Base-by-base conservation (phyloP, 805 yeast species). In the Saccharomycopsis sp. region DNA sequence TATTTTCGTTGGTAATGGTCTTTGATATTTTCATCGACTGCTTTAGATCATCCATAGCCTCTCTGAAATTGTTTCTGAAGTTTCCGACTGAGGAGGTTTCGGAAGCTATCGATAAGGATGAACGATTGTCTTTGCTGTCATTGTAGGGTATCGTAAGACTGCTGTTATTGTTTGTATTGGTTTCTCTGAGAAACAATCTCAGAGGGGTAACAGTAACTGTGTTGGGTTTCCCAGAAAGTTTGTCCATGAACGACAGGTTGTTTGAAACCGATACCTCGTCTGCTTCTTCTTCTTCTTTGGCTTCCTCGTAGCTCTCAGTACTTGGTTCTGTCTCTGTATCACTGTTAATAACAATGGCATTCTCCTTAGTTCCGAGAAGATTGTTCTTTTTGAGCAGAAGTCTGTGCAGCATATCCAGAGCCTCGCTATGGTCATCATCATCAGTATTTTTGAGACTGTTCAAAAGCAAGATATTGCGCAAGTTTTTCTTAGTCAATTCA, bases 401-500 rank as follows among this genome's bases (percentile, higher is more conserved):
- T 44, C 21, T 44, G 21, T n/a, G 7, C 48, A 44, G 48, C 21
- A 44, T 44, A 44, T 44, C 48, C 48, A 44, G 21, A 37, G 46
- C 16, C 14, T 34, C 51, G 3, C 57, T 50, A 9, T 21, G 23
- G n/a, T 34, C n/a, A 5, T 29, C 21, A 16, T 18, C 21, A 8
- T 16, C 34, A 12, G n/a, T 4, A 12, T 21, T 41, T 15, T 20
- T 53, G 16, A 16, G 15, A 23, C 51, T 53, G 40, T 47, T 54
- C 23, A 29, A n/a, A 21, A 50, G 24, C 21, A 55, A 20, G n/a
- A 50, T 21, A 9, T 50, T 37, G 2, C 57, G 34, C 18, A 55
- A 34, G 54, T 55, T 55, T 29, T 55, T 55, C 48, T 50, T 50
- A 5, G 48, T 55, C 14, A 55, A 24, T 24, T 55, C 53, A 2